Conservation (phyloP, 2,329 filamentous ascomycete genomes). For the Penicillium brasilianum region DNA sequence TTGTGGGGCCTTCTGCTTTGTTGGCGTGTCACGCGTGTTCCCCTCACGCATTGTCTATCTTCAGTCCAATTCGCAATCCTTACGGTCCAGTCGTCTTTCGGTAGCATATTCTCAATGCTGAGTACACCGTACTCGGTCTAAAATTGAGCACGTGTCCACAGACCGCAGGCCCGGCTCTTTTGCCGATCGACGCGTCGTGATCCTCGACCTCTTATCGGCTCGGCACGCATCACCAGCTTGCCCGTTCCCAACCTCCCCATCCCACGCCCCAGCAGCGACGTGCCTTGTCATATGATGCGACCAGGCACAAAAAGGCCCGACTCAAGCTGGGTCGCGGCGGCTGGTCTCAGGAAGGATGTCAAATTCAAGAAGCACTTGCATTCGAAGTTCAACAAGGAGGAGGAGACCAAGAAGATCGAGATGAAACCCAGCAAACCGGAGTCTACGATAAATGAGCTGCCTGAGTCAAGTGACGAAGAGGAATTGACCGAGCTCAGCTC, state of each 20-base stretch:
- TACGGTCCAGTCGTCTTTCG: background rate
- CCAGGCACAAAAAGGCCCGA: constrained; percentile 31
- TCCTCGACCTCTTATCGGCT: constrained; percentile 10
- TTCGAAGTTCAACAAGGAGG: constrained; percentile 32
- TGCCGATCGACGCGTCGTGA: constrained; percentile 1
- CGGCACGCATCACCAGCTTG: background rate
- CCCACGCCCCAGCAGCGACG: background rate
- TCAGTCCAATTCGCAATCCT: constrained; percentile 5
- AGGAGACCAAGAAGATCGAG: background rate
- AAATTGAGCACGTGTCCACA: background rate
- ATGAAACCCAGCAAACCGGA: background rate
- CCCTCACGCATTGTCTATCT: constrained; percentile 16
- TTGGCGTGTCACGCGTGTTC: constrained; percentile 34
- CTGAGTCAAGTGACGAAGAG: background rate
- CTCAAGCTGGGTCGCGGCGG: constrained; percentile 34
- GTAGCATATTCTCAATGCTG: background rate
- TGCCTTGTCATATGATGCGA: constrained; percentile 25
- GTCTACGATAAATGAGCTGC: background rate
- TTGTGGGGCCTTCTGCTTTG: constrained; percentile 18
- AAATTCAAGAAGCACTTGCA: constrained; percentile 26
- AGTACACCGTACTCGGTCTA: background rate
- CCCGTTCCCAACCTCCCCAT: constrained; percentile 4
- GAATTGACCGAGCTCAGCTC: background rate
- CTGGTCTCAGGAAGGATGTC: constrained; percentile 29
- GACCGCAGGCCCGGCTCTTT: background rate